These are phyloP conservation scores for Paramecium primaurelia DNA, from an alignment of 73 alveolate species.

Conservation along the genomic window DNA sequence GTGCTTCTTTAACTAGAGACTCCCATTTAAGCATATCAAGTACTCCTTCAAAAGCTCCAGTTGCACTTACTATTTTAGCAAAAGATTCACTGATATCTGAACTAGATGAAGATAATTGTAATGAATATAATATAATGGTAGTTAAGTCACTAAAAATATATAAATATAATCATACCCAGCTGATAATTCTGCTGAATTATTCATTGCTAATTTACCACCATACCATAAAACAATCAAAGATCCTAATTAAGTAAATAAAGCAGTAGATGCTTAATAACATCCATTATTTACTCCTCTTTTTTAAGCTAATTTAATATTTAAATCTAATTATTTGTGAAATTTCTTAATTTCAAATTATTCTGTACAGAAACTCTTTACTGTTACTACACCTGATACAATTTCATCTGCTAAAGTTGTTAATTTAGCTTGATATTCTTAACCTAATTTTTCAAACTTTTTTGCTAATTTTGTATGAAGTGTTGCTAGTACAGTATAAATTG, in stretches of 20 bases:
- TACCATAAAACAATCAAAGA: constrained; percentile 58
- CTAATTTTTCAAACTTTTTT: constrained; percentile 41
- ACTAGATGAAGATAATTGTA: constrained; percentile 19
- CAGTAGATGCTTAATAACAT: neutral
- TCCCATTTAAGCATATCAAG: constrained; percentile 55
- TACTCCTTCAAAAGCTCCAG: constrained; percentile 64
- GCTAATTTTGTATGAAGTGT: neutral
- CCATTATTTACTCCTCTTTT: constrained; percentile 47
- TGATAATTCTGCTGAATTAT: constrained; percentile 4
- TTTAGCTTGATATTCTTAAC: constrained; percentile 40
- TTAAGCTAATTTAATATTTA: neutral
- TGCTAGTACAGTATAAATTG: neutral
- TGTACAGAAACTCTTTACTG: constrained; percentile 52
- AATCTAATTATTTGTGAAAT: constrained; percentile 20
- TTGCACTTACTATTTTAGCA: constrained; percentile 50
- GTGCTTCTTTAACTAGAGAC: constrained; percentile 10
- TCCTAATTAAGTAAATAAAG: constrained; percentile 43
- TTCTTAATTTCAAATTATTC: constrained; percentile 47
- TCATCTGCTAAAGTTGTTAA: constrained; percentile 58
- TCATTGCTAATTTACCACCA: constrained; percentile 54
- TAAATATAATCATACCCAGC: neutral
- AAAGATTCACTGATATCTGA: constrained; percentile 48
- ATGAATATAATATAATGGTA: constrained; percentile 36
- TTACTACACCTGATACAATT: constrained; percentile 55
- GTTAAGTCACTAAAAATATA: constrained; percentile 16